These are phyloP conservation scores for Erucastrum elatum DNA, from an alignment of 345 rosid species.

Conservation along the genomic window DNA sequence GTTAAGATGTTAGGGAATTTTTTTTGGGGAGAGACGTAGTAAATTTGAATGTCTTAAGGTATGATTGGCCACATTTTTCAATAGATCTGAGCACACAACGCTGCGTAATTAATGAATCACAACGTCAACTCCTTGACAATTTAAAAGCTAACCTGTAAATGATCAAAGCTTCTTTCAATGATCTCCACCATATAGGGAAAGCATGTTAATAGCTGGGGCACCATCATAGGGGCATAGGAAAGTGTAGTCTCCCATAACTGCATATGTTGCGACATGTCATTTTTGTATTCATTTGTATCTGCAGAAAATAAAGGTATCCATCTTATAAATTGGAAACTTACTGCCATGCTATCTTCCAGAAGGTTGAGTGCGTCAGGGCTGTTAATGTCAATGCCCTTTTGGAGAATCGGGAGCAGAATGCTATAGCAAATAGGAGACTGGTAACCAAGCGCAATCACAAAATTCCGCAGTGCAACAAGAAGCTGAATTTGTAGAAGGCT, in stretches of 20 bases:
- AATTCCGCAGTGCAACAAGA: slow-evolving; percentile 87
- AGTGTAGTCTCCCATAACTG: slow-evolving; percentile 97
- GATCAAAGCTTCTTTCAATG: slow-evolving; percentile 89
- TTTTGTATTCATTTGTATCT: slow-evolving; percentile 26
- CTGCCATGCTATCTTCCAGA: slow-evolving; percentile 94
- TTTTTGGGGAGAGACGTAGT: neutral
- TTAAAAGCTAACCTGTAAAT: slow-evolving; percentile 68
- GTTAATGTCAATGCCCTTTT: slow-evolving; percentile 79
- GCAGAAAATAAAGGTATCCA: slow-evolving; percentile 23
- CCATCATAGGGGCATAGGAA: slow-evolving; percentile 88
- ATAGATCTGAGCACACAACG: slow-evolving; percentile 2
- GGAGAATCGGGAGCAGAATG: slow-evolving; percentile 84
- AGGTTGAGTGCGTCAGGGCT: slow-evolving; percentile 90
- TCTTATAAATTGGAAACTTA: slow-evolving; percentile 37
- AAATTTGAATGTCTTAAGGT: slow-evolving; percentile 14
- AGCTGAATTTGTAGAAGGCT: slow-evolving; percentile 97
- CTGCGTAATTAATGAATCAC: neutral
- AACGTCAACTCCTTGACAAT: slow-evolving; percentile 5
- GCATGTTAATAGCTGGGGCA: slow-evolving; percentile 72
- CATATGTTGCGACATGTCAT: slow-evolving; percentile 36
- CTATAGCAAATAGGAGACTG: slow-evolving; percentile 80
- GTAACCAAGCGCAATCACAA: slow-evolving; percentile 86
- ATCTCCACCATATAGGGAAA: slow-evolving; percentile 81
- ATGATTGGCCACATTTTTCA: neutral
- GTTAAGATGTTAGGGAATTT: slow-evolving; percentile 18